These are phyloP conservation scores for Magnusiomyces paraingens DNA, from an alignment of 1,139 yeast genomes.

Conservation along the genomic window DNA sequence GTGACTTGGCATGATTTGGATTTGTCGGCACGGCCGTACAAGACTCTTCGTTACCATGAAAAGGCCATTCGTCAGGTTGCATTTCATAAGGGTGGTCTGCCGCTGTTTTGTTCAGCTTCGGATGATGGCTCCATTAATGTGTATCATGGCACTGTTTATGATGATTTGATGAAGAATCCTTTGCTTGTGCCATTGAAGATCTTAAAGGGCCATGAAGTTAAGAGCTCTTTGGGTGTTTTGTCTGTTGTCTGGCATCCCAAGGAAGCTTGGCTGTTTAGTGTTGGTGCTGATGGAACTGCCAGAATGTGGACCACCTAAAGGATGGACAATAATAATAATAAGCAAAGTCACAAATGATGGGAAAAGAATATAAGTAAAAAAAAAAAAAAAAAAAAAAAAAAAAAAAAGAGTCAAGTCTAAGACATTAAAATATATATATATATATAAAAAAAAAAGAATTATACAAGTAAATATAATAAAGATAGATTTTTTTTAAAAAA, in stretches of 20 bases:
- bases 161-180: constrained; percentile 93
- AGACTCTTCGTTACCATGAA: constrained; percentile 89
- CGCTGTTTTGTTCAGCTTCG: constrained; percentile 91
- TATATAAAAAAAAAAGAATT: not conserved
- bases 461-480: not conserved
- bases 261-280: constrained; percentile 96
- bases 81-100: constrained; percentile 79
- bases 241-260: constrained; percentile 94
- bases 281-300: constrained; percentile 98
- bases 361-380: not conserved
- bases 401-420: not conserved
- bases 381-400: not conserved
- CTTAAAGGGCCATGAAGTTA: constrained; percentile 82
- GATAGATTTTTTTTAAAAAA: not conserved
- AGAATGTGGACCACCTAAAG: constrained; percentile 87
- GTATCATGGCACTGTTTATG: constrained; percentile 95
- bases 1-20: constrained; percentile 98
- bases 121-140: constrained; percentile 93
- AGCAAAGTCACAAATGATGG: not conserved
- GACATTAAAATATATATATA: not conserved
- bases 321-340: not conserved
- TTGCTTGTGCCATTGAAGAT: constrained; percentile 93
- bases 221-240: constrained; percentile 80
- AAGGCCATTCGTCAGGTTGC: constrained; percentile 86
- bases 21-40: constrained; percentile 82